Conservation (phyloP, 2,329 filamentous ascomycete species). For the Phialophora tarda region DNA sequence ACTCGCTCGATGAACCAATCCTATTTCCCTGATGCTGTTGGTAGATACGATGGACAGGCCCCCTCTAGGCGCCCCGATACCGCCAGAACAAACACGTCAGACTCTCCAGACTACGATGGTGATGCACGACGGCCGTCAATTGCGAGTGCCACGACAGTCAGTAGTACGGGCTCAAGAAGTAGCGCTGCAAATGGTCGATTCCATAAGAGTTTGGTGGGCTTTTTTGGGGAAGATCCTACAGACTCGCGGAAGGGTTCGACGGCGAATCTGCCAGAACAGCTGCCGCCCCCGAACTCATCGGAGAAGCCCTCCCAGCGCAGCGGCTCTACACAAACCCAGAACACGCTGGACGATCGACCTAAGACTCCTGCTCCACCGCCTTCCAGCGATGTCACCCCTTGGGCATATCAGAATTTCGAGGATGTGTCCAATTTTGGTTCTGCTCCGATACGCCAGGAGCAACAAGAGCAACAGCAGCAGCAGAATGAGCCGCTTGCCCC, state of each 20-base stretch:
- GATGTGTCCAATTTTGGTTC: constrained; percentile 47
- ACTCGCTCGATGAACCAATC: constrained; percentile 36
- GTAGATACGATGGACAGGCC: constrained; percentile 58
- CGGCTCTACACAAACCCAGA: constrained; percentile 77
- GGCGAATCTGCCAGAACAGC: constrained; percentile 61
- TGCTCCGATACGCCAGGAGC: constrained; percentile 39
- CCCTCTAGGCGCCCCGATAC: constrained; percentile 69
- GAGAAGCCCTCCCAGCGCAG: constrained; percentile 67
- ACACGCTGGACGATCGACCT: constrained; percentile 48
- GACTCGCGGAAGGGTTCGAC: constrained; percentile 51
- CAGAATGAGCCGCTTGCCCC: constrained; percentile 58
- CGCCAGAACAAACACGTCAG: constrained; percentile 59
- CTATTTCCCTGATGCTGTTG: constrained; percentile 32
- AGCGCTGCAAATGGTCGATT: constrained; percentile 72
- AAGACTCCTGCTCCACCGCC: constrained; percentile 71
- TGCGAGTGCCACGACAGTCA: constrained; percentile 83
- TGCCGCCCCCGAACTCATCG: constrained; percentile 62
- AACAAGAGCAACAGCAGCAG: constrained; percentile 52
- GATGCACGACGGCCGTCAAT: constrained; percentile 85
- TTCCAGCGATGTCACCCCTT: constrained; percentile 92
- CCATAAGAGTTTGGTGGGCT: constrained; percentile 82
- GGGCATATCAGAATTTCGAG: constrained; percentile 87
- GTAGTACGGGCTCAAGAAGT: constrained; percentile 80
- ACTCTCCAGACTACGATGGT: constrained; percentile 66
- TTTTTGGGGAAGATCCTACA: constrained; percentile 89